phyloP scores from a whole-genome alignment of 2,329 filamentous ascomycete species.

The Venturia effusa region DNA sequence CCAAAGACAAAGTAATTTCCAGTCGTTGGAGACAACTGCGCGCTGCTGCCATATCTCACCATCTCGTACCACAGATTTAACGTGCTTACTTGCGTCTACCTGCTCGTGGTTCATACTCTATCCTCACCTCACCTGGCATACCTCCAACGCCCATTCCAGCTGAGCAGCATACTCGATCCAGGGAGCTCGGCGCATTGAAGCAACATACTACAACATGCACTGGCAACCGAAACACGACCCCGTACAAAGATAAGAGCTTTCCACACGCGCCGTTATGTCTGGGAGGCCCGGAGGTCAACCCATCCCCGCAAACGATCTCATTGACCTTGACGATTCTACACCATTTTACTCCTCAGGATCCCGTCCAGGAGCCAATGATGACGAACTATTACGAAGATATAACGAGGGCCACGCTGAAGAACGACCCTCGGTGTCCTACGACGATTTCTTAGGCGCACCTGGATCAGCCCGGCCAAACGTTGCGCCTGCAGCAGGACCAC shows the following conservation, averaged over 20 bases:
- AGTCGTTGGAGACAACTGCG: neutral
- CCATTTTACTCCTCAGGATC: constrained; percentile 66
- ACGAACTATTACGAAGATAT: constrained; percentile 67
- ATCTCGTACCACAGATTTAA: neutral
- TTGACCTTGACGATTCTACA: constrained; percentile 60
- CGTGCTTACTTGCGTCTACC: neutral
- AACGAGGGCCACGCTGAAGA: constrained; percentile 56
- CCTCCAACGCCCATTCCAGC: neutral
- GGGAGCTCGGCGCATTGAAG: neutral
- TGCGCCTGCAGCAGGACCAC: neutral
- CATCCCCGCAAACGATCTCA: constrained; percentile 44
- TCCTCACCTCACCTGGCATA: neutral
- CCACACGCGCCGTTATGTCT: constrained; percentile 30
- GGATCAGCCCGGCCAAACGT: neutral
- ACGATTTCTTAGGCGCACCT: constrained; percentile 76
- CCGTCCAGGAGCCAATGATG: constrained; percentile 67
- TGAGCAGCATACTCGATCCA: neutral
- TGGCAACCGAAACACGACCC: neutral
- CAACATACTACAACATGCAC: constrained; percentile 1
- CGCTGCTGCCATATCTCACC: neutral
- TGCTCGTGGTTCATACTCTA: neutral
- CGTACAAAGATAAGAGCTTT: constrained; percentile 3
- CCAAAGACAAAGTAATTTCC: neutral
- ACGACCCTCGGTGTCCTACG: constrained; percentile 84
- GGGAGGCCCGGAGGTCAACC: constrained; percentile 42